Evolutionary conservation across 306 rosid genomes (phyloP).

Genomic region (Arachis hypogaea): DNA sequence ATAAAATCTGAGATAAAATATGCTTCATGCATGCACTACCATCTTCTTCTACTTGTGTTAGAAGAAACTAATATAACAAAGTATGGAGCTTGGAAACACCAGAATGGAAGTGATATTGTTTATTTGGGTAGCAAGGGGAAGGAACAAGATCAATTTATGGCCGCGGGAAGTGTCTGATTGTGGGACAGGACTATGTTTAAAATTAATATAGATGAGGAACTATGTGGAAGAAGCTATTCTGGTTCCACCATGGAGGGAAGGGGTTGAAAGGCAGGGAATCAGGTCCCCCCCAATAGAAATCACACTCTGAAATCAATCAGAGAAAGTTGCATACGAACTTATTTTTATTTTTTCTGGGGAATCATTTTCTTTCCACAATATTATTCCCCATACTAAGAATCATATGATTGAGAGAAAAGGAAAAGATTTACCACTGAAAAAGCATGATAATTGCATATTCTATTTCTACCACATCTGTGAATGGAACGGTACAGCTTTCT

Average conservation of each 20-base stretch:
- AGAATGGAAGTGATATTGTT: constrained; percentile 22
- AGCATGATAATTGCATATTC: constrained; percentile 13
- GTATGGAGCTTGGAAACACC: constrained; percentile 8
- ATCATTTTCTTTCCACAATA: constrained; percentile 31
- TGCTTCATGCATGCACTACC: constrained; percentile 34
- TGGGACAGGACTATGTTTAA: constrained; percentile 20
- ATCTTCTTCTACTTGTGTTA: constrained; percentile 24
- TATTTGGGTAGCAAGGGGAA: constrained; percentile 7
- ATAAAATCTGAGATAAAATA: constrained; percentile 24
- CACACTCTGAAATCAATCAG: constrained; percentile 10
- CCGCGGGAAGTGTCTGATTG: constrained; percentile 25
- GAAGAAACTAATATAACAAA: neutral
- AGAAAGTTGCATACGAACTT: constrained; percentile 20
- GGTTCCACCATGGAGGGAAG: constrained; percentile 51
- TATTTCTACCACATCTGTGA: constrained; percentile 21
- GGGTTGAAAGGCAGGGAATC: constrained; percentile 46
- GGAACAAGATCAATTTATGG: constrained; percentile 39
- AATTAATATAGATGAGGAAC: constrained; percentile 32
- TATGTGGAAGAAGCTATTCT: constrained; percentile 45
- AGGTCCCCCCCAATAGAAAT: constrained; percentile 33
- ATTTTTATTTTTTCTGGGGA: constrained; percentile 2
- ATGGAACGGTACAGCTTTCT: neutral
- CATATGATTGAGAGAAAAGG: constrained; percentile 3
- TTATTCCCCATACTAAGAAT: constrained; percentile 30
- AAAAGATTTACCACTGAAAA: constrained; percentile 21